Evolutionary conservation across 106 monocot genomes (phyloP), one percentile per base, ranked within the genome.

Genomic region (Xerophyta viscosa): DNA sequence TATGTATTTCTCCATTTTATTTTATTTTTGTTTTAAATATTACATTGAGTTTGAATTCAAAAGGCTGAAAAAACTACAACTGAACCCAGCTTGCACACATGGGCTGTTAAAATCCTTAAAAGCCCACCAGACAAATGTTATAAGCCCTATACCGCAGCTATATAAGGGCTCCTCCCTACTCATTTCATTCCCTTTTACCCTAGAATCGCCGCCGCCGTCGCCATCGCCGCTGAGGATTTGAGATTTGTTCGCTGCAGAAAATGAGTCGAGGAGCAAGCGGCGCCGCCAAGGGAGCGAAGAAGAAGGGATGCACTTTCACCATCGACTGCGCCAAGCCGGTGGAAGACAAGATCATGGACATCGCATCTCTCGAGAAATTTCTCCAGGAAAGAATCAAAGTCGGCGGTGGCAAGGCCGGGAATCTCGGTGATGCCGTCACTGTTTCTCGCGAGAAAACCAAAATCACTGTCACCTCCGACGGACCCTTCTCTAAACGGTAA

Each of bases 361-460:
- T 70, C 54, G 62, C 70, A 31, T 54, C 54, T 33, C 47, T 70
- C 24, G 69, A 70, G 69, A 70, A 70, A 42, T 70, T 70, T 33
- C 69, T 70, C 12, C 71, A 71, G 56, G 71, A 71, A 28, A 45
- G 71, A 14, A 49, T 71, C 63, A 71, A 71, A 63, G 71, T 71
- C 26, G 54, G 25, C 12, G 71, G 63, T 19, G 71, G 70, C 28
- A 71, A 71, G 71, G 48, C 71, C 20, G 71, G 71, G 1, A 48
- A 45, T n/a, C 30, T 71, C 37, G 55, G 71, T 0, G 71, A 71
- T 17, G 37, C 48, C 11, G 57, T 71, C 37, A 42, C 63, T n/a
- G 33, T 71, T 56, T 29, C 71, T 2, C 44, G 63, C 25, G 63
- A 71, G 37, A 71, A 64, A 56, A 50, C 48, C 30, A 71, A 71